Evolutionary conservation across 2,329 filamentous ascomycete genomes (phyloP), one percentile per base, ranked within the genome.

Genomic region (Venturia effusa): DNA sequence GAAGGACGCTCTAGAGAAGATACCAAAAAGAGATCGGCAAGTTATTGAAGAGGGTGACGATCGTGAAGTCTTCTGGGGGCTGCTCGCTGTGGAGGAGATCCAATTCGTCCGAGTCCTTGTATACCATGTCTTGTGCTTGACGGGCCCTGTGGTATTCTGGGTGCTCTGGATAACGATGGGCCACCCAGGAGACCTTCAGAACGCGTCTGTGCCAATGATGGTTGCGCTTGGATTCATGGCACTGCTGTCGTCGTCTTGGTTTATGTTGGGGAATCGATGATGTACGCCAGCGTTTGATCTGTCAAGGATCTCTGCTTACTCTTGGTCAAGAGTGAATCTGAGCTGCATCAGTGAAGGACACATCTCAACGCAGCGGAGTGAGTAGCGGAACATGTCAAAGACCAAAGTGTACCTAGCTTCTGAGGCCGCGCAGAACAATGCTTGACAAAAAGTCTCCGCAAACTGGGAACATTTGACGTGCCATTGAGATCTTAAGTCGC

Each of bases 141-240:
- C 15, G 17, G 59, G 17, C 8, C 59, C 59, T 17, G 2, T 61
- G 13, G 59, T 27, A 27, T 61, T 61, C 15, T 61, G 59, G 59
- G 22, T 41, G 5, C 15, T 61, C 19, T 61, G 59, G 59, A 27
- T 61, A 15, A 61, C 17, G 34, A 6, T 13, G 11, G 59, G 59
- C 19, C 59, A 61, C 17, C 32, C 32, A 19, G 59, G 34, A 37
- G 59, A 61, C 22, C 24, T 61, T 17, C 59, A 61, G 59, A 61
- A 61, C 27, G 59, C 59, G 8, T 22, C 59, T 22, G 34, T 43
- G 3, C 59, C 59, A 5, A 17, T 61, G 59, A 39, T 15, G 15
- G 39, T 41, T 22, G 32, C 34, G 59, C 30, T 61, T 39, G 24
- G 34, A 10, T 61, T 30, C 43, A 8, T 45, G 43, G 43, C 43